phyloP scores from a whole-genome alignment of 805 yeast species.

The Lipomyces spencermartinsiae region DNA sequence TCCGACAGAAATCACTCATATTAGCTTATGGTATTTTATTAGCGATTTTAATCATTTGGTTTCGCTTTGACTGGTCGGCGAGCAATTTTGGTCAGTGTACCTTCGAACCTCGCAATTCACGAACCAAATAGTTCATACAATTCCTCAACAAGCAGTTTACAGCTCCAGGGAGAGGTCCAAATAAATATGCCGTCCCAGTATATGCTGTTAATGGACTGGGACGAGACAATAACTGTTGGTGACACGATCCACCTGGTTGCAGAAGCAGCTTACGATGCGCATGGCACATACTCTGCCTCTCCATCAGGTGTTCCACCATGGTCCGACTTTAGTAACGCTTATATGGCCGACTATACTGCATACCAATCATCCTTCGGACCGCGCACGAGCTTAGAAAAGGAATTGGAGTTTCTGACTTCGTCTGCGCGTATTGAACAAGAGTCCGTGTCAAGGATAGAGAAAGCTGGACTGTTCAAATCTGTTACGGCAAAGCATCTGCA shows the following conservation, averaged over 20 bases:
- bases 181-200: neutral
- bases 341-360: constrained; percentile 30
- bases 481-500: constrained; percentile 20
- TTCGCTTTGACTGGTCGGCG: too few relatives aligned
- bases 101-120: too few relatives aligned
- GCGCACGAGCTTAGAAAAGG: constrained; percentile 13
- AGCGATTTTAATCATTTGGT: neutral
- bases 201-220: constrained; percentile 33
- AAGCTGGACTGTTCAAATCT: constrained; percentile 30
- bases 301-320: constrained; percentile 20
- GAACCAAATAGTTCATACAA: neutral
- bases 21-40: neutral
- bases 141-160: neutral
- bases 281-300: neutral
- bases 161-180: neutral
- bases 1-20: too few relatives aligned
- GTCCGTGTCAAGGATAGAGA: constrained; percentile 36
- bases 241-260: constrained; percentile 38
- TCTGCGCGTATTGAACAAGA: constrained; percentile 28
- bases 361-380: constrained; percentile 1
- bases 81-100: too few relatives aligned
- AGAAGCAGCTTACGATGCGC: constrained; percentile 32
- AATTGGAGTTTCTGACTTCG: constrained; percentile 20
- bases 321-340: constrained; percentile 28
- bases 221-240: constrained; percentile 37